Percentiles rank a stretch among this genome's conserved stretches.
phyloP scores from a whole-genome alignment of 257 asterid species.

The Pogostemon cablin region DNA sequence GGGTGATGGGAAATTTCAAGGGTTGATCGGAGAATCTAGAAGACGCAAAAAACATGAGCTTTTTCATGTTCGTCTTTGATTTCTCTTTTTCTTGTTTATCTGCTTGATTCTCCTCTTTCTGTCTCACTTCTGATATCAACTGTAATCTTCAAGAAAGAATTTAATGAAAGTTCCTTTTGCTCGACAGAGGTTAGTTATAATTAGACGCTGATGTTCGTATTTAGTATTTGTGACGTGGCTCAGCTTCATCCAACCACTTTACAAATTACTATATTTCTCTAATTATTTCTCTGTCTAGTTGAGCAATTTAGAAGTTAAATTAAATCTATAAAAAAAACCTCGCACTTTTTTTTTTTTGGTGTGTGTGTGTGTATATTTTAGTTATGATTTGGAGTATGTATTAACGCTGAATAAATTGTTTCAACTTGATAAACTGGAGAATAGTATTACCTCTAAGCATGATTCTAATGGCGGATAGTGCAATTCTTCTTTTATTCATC shows the following conservation, averaged over 20 bases:
- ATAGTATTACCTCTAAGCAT: no score
- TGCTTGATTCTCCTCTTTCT: not conserved
- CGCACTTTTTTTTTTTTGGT: no score
- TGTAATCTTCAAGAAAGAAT: not conserved
- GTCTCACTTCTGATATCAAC: not conserved
- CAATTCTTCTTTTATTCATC: not conserved
- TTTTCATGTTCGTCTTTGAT: conserved; percentile 42
- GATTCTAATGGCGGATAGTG: no score
- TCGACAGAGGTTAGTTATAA: not conserved
- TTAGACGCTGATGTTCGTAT: not conserved
- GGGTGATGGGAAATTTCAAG: conserved; percentile 36
- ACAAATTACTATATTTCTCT: not conserved
- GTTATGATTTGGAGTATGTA: no score
- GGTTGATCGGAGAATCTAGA: conserved; percentile 39
- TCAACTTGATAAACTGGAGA: no score
- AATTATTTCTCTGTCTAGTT: not conserved
- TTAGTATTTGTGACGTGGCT: not conserved
- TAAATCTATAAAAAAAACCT: no score
- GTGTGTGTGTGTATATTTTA: no score
- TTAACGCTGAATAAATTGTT: no score
- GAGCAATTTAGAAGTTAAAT: not conserved
- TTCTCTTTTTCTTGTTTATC: not conserved
- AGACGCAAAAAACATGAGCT: conserved; percentile 40
- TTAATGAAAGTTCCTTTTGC: not conserved
- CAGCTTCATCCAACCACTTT: conserved; percentile 7